Evolutionary conservation across 495 filamentous ascomycete species (phyloP).

Genomic region (Achaetomiella virescens): DNA sequence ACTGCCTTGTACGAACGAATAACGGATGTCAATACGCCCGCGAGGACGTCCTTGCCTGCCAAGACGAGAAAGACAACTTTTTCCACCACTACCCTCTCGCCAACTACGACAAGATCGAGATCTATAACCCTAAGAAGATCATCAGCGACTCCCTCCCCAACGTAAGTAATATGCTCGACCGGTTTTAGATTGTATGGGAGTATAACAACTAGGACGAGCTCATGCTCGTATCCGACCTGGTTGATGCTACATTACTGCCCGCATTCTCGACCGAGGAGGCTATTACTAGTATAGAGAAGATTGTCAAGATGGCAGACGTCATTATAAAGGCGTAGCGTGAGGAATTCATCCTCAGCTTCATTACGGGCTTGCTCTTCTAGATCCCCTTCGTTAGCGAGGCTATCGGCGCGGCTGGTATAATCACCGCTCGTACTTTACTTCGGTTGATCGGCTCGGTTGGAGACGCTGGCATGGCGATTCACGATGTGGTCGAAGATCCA

Average conservation of each 20-base stretch:
- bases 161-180: neutral
- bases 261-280: neutral
- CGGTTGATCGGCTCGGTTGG: neutral
- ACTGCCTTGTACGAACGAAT: neutral
- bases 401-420: neutral
- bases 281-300: neutral
- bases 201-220: neutral
- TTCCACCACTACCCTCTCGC: neutral
- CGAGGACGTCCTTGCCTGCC: neutral
- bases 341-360: slow-evolving; percentile 1
- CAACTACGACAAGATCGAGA: neutral
- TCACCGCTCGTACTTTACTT: neutral
- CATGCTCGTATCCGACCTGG: neutral
- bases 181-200: no score
- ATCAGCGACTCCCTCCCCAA: neutral
- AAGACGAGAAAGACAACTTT: neutral
- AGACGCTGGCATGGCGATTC: neutral
- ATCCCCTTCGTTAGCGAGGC: neutral
- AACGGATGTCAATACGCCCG: neutral
- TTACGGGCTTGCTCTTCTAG: neutral
- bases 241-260: neutral
- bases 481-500: neutral
- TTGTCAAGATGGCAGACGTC: neutral
- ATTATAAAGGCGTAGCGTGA: neutral
- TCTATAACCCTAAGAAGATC: neutral